These are phyloP conservation scores for Gonium pectorale DNA, from an alignment of 139 green algal species.

Conservation along the genomic window DNA sequence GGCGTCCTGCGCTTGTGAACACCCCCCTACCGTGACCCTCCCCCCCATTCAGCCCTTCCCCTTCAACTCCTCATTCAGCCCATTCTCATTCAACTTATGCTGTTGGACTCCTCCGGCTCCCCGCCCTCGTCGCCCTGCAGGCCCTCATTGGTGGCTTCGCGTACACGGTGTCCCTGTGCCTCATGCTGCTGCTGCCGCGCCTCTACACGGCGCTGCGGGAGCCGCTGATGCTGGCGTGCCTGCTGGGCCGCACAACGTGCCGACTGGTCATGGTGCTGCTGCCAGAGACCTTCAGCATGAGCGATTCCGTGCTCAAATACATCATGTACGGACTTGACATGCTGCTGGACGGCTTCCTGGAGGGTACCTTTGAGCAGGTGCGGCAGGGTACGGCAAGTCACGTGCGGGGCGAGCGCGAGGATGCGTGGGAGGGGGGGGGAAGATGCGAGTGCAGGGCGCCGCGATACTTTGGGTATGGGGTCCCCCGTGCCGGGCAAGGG, in stretches of 20 bases:
- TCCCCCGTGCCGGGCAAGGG: too few relatives aligned
- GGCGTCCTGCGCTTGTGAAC: neutral
- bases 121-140: neutral
- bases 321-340: constrained; percentile 7
- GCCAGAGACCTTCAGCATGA: constrained; percentile 2
- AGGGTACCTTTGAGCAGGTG: constrained; percentile 42
- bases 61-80: neutral
- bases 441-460: too few relatives aligned
- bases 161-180: neutral
- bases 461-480: too few relatives aligned
- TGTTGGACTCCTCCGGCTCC: too few relatives aligned
- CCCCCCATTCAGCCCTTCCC: neutral
- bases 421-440: too few relatives aligned
- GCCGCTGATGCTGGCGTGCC: constrained; percentile 24
- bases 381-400: neutral
- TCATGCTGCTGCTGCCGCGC: constrained; percentile 11
- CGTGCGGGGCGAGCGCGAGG: neutral
- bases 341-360: constrained; percentile 42
- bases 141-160: neutral
- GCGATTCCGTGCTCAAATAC: constrained; percentile 20
- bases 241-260: constrained; percentile 12
- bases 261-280: neutral
- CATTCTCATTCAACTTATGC: neutral
- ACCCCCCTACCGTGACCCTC: neutral
- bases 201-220: neutral